Evolutionary conservation across 495 filamentous ascomycete genomes (phyloP).

Genomic region (Apiosordaria backusii): DNA sequence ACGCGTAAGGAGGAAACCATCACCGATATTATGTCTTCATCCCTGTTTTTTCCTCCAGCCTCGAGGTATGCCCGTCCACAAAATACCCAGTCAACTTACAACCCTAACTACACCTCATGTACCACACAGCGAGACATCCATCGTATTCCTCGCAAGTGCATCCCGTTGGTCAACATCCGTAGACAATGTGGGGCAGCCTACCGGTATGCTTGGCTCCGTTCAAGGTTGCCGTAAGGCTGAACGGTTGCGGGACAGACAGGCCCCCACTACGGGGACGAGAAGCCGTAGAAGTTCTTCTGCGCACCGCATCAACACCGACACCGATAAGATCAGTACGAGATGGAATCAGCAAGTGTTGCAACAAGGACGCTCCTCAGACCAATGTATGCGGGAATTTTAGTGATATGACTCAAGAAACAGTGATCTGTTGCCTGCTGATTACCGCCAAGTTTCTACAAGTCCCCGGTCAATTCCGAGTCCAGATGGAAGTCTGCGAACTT

Average conservation of each 20-base stretch:
- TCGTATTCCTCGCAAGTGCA: slow-evolving; percentile 11
- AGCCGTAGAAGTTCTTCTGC: background rate
- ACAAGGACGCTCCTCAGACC: background rate
- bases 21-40: background rate
- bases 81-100: background rate
- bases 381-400: no score
- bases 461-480: no score
- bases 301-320: background rate
- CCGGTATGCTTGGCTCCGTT: background rate
- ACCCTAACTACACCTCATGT: background rate
- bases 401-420: no score
- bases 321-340: background rate
- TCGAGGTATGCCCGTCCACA: background rate
- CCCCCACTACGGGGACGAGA: background rate
- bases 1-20: background rate
- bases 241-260: background rate
- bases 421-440: background rate
- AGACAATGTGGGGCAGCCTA: background rate
- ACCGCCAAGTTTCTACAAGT: no score
- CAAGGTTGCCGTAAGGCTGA: background rate
- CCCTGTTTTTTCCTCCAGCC: background rate
- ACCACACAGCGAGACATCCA: background rate
- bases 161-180: slow-evolving; percentile 6
- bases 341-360: background rate
- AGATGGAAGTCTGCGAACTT: background rate